Base-by-base conservation (phyloP, 2,329 filamentous ascomycete genomes). In the Xylariales sp. region DNA sequence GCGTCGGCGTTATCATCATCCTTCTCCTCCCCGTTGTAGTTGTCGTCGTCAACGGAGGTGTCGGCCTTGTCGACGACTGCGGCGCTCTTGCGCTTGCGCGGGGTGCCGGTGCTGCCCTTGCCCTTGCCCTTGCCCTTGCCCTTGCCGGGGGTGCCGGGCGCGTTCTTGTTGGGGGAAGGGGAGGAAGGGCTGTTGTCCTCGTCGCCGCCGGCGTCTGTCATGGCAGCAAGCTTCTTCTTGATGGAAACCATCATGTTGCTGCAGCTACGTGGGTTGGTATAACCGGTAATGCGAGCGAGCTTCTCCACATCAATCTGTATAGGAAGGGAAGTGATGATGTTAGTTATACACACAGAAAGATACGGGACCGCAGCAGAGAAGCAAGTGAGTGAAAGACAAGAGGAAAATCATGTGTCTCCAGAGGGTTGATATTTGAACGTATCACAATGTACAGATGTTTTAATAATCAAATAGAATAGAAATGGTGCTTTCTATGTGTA, bases 171-270 rank as follows among this genome's bases (percentile, higher is more conserved):
- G 15, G 11, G 10, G 33, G 12, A 17, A 13, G 33, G n/a, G 31
- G 16, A 12, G 17, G 16, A 13, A 5, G 6, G 6, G 15, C 19
- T n/a, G 11, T 20, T 13, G 6, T 10, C 13, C 14, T 2, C 5
- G n/a, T 8, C 31, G 15, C n/a, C 12, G n/a, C 12, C 17, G 18
- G 10, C 31, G 7, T 33, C 19, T 12, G 16, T 6, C 16, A 30
- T 10, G 28, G 14, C 28, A 15, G 28, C 28, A 15, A 38, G 27
- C 35, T 38, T 38, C 35, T 38, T 38, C 35, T 38, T 38, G 35
- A 38, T 38, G 10, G 14, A 17, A 14, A 8, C 16, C 35, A 38
- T 38, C 5, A 16, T 13, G 19, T 38, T 38, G 25, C 15, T 16
- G 14, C 14, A 17, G 4, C 25, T 30, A 12, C 35, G 35, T 4